Base-by-base conservation (phyloP, 23 red algal species). In the Chondrus crispus region DNA sequence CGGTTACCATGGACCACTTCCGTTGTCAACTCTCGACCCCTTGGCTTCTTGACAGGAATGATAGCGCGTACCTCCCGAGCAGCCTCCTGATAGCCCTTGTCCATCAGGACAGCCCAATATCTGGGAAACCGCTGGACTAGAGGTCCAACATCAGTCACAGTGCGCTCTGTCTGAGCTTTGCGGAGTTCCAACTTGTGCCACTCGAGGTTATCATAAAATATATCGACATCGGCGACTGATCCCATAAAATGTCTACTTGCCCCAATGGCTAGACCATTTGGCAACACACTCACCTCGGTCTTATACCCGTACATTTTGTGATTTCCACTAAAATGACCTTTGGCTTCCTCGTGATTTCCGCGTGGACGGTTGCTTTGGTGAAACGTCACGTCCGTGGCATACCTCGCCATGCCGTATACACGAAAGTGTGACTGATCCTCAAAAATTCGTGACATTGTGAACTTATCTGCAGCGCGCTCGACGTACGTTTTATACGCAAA, bases 161-260 rank as follows among this genome's bases (percentile, higher is more conserved):
- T 22, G 8, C 49, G 63, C 24, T 68, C 81, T 6, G 41, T 20
- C 39, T 46, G 36, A 36, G 35, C 49, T 29, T 85, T 85, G 12
- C 70, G 4, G 8, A 86, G n/a, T 1, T 22, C 60, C 2, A 0
- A 8, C 2, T 86, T 36, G 28, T 86, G 82, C 53, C 53, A 86
- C 28, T 86, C 22, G 19, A 52, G 3, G 51, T 86, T 68, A 4
- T 48, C 82, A 35, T 72, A 54, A 26, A 86, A 86, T 71, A 86
- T 71, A 41, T 86, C 82, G 3, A 86, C 18, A 40, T 68, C 82
- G 3, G 82, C 32, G 19, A 60, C 62, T 16, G 82, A 86, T 7
- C 82, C 82, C 22, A 62, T 37, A 71, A 57, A 57, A 22, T 14
- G 16, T 57, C 22, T 57, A 16, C 16, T 57, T 16, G 52, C 14